A percentile compares a stretch with the other conserved stretches of the same genome.
These are phyloP conservation scores for Echria macrotheca DNA, from an alignment of 495 filamentous ascomycete genomes.

Conservation along the genomic window DNA sequence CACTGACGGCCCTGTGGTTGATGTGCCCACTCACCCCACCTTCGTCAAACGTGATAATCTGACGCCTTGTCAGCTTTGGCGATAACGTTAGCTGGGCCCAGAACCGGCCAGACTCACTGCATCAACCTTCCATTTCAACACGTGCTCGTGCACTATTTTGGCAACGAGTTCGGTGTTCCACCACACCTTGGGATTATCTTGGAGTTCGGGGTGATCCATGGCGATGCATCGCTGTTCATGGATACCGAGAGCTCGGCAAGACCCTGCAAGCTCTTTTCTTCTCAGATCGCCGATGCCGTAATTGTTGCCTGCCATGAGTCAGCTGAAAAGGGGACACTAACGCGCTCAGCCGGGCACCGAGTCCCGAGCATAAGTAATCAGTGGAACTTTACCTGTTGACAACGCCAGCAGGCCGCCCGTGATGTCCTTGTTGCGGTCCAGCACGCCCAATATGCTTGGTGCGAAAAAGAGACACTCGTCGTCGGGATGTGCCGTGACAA, in stretches of 20 bases:
- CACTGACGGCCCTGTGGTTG: conserved; percentile 40
- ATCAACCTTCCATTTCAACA: conserved; percentile 36
- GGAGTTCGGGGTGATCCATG: conserved; percentile 31
- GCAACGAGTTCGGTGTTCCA: conserved; percentile 34
- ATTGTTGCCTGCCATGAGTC: conserved; percentile 42
- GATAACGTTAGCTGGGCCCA: neutral
- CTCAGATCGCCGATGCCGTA: conserved; percentile 35
- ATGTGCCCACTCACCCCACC: conserved; percentile 39
- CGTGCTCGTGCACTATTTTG: conserved; percentile 28
- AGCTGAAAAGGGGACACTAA: too few species aligned
- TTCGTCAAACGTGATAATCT: conserved; percentile 42
- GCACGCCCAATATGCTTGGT: conserved; percentile 36
- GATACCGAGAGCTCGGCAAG: conserved; percentile 34
- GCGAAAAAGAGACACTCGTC: conserved; percentile 42
- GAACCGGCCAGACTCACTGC: conserved; percentile 20
- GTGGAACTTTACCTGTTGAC: conserved; percentile 27
- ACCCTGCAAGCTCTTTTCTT: conserved; percentile 29
- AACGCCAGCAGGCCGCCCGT: conserved; percentile 34
- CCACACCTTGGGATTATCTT: conserved; percentile 39
- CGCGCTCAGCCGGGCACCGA: neutral
- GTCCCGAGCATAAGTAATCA: neutral
- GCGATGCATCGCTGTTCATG: conserved; percentile 27
- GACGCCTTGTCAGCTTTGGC: too few species aligned
- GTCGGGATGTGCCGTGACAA: conserved; percentile 41
- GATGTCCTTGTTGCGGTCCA: conserved; percentile 26